Evolutionary conservation across 225 moss, liverwort and hornwort genomes (phyloP).

Genomic region (Thuidium tamariscinum): DNA sequence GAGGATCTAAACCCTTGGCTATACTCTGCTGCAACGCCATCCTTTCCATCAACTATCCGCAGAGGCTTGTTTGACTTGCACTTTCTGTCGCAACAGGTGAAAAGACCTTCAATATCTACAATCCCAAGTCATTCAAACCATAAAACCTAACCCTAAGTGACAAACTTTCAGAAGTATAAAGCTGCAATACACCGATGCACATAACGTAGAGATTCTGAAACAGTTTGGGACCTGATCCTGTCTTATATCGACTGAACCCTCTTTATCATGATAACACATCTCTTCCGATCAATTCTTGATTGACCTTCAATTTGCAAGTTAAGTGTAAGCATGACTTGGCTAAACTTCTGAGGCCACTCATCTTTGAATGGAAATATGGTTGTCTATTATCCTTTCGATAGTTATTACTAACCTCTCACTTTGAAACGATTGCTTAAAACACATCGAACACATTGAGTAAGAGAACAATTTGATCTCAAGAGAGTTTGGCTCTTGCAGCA

Average conservation of each 20-base stretch:
- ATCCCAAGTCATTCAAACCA: background rate
- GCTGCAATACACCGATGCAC: background rate
- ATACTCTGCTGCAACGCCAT: background rate
- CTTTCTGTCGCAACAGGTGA: background rate
- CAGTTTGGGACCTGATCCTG: background rate
- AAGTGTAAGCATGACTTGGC: background rate
- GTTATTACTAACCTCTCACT: background rate
- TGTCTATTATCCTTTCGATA: background rate
- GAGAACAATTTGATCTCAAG: background rate
- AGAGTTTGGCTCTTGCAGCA: background rate
- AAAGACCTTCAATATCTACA: background rate
- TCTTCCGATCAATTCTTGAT: background rate
- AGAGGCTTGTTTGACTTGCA: constrained; percentile 20
- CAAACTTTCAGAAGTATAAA: background rate
- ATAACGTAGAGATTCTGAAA: background rate
- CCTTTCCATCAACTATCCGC: background rate
- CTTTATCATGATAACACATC: background rate
- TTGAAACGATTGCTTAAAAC: background rate
- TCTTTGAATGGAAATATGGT: background rate
- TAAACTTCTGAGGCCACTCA: no score
- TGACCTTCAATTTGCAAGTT: background rate
- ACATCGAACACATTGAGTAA: background rate
- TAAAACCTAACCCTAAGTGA: background rate
- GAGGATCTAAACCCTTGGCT: constrained; percentile 6
- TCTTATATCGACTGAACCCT: background rate